Percentiles rank a stretch among this genome's conserved stretches.
These are phyloP conservation scores for Ganoderma lucidum DNA, from an alignment of 1,284 basidiomycete genomes.

Conservation along the genomic window DNA sequence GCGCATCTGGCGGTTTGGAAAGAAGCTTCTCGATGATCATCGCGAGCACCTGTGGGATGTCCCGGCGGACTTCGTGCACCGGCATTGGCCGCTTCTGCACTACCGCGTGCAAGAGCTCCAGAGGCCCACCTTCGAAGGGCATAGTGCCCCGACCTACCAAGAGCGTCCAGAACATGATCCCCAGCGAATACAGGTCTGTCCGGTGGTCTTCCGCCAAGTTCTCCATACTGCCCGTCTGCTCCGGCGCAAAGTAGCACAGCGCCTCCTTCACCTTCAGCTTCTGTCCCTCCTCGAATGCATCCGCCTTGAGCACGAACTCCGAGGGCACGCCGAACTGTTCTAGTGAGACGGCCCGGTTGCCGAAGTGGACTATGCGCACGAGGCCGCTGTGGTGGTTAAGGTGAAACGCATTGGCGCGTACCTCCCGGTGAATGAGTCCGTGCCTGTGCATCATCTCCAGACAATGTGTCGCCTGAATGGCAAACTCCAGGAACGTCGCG, in stretches of 20 bases:
- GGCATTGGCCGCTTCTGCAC: constrained; percentile 76
- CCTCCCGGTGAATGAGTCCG: constrained; percentile 73
- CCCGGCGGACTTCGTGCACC: constrained; percentile 76
- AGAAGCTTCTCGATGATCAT: constrained; percentile 76
- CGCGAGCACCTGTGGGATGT: constrained; percentile 75
- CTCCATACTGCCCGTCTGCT: constrained; percentile 76
- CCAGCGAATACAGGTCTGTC: constrained; percentile 75
- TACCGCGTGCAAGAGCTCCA: constrained; percentile 72
- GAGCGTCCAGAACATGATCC: constrained; percentile 74
- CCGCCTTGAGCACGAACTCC: constrained; percentile 63
- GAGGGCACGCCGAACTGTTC: constrained; percentile 76
- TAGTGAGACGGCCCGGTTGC: constrained; percentile 76
- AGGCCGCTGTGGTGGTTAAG: constrained; percentile 71
- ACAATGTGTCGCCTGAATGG: constrained; percentile 76
- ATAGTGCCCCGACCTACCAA: constrained; percentile 72
- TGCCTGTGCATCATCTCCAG: constrained; percentile 71
- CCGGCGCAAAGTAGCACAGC: constrained; percentile 75
- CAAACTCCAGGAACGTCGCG: constrained; percentile 79
- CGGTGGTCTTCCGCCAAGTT: constrained; percentile 73
- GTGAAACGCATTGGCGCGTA: constrained; percentile 79
- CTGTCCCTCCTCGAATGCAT: constrained; percentile 63
- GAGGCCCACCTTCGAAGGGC: constrained; percentile 74
- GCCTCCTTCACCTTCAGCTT: constrained; percentile 77
- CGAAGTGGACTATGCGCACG: constrained; percentile 75
- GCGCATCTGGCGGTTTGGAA: constrained; percentile 66